Evolutionary conservation across 2,329 filamentous ascomycete species (phyloP), one percentile per base, ranked within the genome.

Genomic region (Aspergillus transmontanensis): DNA sequence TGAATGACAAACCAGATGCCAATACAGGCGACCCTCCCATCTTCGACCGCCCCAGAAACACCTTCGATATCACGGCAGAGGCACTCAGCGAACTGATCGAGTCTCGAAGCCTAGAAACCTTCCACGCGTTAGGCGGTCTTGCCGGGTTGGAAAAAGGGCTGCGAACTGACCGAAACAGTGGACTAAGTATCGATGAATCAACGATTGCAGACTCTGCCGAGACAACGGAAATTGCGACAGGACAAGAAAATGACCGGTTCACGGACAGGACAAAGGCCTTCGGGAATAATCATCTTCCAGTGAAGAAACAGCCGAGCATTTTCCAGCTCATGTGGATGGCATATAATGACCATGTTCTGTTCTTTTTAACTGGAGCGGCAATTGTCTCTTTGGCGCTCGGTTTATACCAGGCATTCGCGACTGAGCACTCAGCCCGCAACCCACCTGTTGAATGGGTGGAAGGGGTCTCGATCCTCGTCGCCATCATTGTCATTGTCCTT

Each of bases 21-120:
- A 48, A 48, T 14, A 16, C 12, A 6, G 19, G 11, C 14, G 30
- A 21, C 21, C 14, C 50, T 21, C 7, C 19, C 16, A 19, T 48
- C 50, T 12, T 32, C 16, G 16, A 53, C 4, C 19, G 2, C 50
- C 73, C 45, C 21, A 23, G 12, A 16, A 95, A 94, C 73, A 89
- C 89, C 0, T 96, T 96, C 72, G 92, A 91, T n/a, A 96, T 92
- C 74, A 86, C 88, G 3, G 71, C 71, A 14, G 93, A 92, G n/a
- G 89, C 94, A 71, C 83, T 96, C 67, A 89, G 87, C 69, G 95
- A 94, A 76, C 85, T 96, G 78, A 87, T 94, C 64, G 93, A 94
- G 74, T 92, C 93, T 6, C 96, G 96, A 81, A 94, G 87, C 66
- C 79, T 95, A 63, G 81, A 89, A 6, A 92, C 92, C 1, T 95